Conservation (phyloP, 2,329 filamentous ascomycete genomes). For the Annulohypoxylon truncatum region DNA sequence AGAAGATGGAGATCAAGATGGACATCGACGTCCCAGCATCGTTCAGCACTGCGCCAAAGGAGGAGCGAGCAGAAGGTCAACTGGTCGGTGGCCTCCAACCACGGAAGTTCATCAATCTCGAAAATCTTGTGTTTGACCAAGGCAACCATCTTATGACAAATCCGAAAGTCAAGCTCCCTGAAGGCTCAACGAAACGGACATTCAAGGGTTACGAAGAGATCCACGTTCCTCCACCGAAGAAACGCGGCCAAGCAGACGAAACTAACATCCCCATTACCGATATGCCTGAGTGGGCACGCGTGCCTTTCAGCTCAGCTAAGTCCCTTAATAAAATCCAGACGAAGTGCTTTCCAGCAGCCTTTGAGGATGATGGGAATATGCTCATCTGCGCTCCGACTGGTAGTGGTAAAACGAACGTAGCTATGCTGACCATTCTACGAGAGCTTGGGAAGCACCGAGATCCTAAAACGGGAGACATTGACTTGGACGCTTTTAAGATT, state of each 20-base stretch:
- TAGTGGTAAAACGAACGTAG: constrained; percentile 98
- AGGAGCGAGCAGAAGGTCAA: constrained; percentile 72
- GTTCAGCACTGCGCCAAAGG: constrained; percentile 62
- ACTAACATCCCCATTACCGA: constrained; percentile 85
- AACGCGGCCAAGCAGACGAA: constrained; percentile 83
- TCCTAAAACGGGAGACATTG: constrained; percentile 88
- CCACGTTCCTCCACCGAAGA: constrained; percentile 93
- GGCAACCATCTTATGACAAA: constrained; percentile 99
- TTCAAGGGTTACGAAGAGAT: constrained; percentile 99
- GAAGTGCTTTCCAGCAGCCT: constrained; percentile 90
- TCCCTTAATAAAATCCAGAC: constrained; percentile 96
- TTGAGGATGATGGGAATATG: constrained; percentile 96
- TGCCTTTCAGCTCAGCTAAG: constrained; percentile 86
- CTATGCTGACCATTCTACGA: constrained; percentile 94
- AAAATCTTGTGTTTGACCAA: constrained; percentile 96
- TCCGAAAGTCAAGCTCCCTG: constrained; percentile 89
- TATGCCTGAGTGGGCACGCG: constrained; percentile 90
- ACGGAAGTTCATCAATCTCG: constrained; percentile 87
- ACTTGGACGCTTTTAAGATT: constrained; percentile 97
- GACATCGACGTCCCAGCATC: constrained; percentile 82
- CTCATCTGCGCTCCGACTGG: constrained; percentile 97
- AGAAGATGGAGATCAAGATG: constrained; percentile 92
- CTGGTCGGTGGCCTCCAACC: constrained; percentile 88
- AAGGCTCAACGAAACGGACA: constrained; percentile 92
- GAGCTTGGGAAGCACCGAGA: constrained; percentile 97